These are phyloP conservation scores for Euphorbia lathyris DNA, from an alignment of 345 rosid species.

Conservation along the genomic window DNA sequence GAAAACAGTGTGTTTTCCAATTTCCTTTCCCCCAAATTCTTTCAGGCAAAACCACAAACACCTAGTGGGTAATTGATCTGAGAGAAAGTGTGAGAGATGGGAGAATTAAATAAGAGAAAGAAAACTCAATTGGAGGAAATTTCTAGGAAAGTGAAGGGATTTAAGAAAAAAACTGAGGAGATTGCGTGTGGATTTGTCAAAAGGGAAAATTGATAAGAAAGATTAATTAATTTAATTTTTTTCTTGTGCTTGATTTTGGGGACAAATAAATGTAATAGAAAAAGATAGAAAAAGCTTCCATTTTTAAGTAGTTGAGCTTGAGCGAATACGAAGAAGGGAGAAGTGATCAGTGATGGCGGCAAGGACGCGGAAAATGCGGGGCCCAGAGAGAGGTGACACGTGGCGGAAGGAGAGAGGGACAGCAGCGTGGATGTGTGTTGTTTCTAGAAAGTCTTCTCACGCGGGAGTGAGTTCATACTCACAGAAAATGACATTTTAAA, in stretches of 20 bases:
- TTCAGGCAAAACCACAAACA: background rate
- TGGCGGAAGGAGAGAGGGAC: conserved; percentile 11
- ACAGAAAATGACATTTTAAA: background rate
- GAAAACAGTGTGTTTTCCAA: background rate
- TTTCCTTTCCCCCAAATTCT: too few relatives aligned
- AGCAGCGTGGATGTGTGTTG: conserved; percentile 3
- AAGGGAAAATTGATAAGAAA: conserved; percentile 13
- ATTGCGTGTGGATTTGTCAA: conserved; percentile 68
- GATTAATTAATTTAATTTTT: background rate
- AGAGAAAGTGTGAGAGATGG: background rate
- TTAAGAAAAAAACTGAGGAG: background rate
- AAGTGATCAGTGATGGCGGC: conserved; percentile 18
- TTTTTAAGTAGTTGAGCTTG: background rate
- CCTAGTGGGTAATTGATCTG: conserved; percentile 18
- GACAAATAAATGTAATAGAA: too few relatives aligned
- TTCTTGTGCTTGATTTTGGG: background rate
- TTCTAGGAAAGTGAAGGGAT: conserved; percentile 42
- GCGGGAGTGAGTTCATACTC: conserved; percentile 23
- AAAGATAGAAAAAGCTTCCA: background rate
- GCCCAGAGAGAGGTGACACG: conserved; percentile 12
- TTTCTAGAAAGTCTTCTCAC: conserved; percentile 32
- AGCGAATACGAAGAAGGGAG: background rate
- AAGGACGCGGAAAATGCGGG: conserved; percentile 36
- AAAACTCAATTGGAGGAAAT: conserved; percentile 33
- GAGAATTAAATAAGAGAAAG: conserved; percentile 15